Conservation (phyloP, 345 rosid genomes). For the Geranium brycei region DNA sequence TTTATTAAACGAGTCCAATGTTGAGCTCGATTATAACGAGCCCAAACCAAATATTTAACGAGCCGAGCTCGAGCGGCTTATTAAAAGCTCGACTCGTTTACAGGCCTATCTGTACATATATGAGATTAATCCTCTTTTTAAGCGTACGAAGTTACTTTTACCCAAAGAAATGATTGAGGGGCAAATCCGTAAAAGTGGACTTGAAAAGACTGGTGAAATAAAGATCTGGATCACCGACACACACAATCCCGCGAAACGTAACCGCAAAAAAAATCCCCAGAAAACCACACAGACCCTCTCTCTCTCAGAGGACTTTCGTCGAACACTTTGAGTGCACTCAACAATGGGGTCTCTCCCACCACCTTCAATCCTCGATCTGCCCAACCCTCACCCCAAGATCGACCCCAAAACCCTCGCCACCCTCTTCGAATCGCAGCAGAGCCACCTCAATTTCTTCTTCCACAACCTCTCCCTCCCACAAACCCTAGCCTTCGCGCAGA, state of each 20-base stretch:
- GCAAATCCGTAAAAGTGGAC: too few species aligned
- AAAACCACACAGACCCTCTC: background rate
- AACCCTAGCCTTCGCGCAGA: slow-evolving; percentile 52
- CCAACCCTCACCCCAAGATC: slow-evolving; percentile 16
- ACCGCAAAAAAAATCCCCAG: background rate
- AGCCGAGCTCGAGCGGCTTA: too few species aligned
- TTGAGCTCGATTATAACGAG: too few species aligned
- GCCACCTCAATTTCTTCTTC: slow-evolving; percentile 86
- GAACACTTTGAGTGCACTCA: background rate
- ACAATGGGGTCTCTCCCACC: slow-evolving; percentile 38
- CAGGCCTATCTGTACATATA: too few species aligned
- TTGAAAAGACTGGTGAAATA: background rate
- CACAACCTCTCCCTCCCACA: slow-evolving; percentile 64
- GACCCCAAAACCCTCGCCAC: slow-evolving; percentile 43
- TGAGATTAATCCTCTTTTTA: too few species aligned
- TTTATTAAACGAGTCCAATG: too few species aligned
- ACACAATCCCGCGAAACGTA: background rate
- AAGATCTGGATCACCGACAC: background rate
- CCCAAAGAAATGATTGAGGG: too few species aligned
- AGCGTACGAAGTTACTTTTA: too few species aligned
- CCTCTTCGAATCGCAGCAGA: slow-evolving; percentile 87
- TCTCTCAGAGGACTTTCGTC: background rate
- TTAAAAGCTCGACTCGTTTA: too few species aligned
- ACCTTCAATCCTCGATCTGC: slow-evolving; percentile 9
- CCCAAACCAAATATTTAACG: too few species aligned